A percentile compares a stretch with the other conserved stretches of the same genome.
phyloP scores from a whole-genome alignment of 805 yeast genomes.

The Candida silvatica region DNA sequence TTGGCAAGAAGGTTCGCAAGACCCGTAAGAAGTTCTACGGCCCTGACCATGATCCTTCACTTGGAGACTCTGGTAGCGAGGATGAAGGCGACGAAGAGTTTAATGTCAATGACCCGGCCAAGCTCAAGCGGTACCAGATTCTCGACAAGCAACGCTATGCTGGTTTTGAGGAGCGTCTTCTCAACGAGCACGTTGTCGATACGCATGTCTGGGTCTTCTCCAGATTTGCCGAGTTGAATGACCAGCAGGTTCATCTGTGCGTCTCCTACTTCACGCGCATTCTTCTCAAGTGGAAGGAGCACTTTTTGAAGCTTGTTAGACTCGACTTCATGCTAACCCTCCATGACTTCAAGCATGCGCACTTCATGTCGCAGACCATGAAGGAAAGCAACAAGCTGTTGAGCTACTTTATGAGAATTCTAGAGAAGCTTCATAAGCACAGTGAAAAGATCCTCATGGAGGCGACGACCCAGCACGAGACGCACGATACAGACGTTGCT shows the following conservation, averaged over 20 bases:
- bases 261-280: constrained; percentile 65
- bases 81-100: constrained; percentile 18
- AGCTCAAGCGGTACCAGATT: constrained; percentile 9
- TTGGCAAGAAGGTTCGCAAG: constrained; percentile 13
- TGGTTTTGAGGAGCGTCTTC: constrained; percentile 33
- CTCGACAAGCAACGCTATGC: constrained; percentile 14
- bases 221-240: constrained; percentile 53
- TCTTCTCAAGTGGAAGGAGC: constrained; percentile 53
- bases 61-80: constrained; percentile 12
- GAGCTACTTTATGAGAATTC: constrained; percentile 53
- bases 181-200: constrained; percentile 52
- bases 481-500: constrained; percentile 34
- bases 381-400: constrained; percentile 59
- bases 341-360: constrained; percentile 41
- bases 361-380: constrained; percentile 40
- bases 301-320: constrained; percentile 46
- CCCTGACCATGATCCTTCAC: constrained; percentile 19
- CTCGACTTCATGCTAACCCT: constrained; percentile 64
- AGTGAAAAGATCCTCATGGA: constrained; percentile 55
- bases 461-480: constrained; percentile 49
- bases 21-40: constrained; percentile 5
- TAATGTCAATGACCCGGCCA: constrained; percentile 5
- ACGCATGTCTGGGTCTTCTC: constrained; percentile 57
- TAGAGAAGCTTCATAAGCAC: constrained; percentile 36
- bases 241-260: constrained; percentile 51